These are phyloP conservation scores for Phanerochaete carnosa DNA, from an alignment of 768 basidiomycete species.

Conservation along the genomic window DNA sequence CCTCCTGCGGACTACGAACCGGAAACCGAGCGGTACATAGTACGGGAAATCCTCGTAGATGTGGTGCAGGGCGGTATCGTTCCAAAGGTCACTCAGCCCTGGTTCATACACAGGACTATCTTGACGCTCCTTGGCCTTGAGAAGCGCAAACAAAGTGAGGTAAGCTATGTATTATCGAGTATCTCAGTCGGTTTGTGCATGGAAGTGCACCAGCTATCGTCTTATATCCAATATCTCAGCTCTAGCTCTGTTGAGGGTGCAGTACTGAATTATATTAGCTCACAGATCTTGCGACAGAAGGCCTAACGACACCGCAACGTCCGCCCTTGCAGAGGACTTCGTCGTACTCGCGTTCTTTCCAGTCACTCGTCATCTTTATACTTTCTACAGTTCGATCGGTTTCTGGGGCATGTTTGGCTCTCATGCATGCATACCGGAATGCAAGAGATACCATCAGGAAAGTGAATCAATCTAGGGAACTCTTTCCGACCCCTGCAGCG, in stretches of 20 bases:
- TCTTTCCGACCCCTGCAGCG: not conserved
- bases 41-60: slow-evolving; percentile 82
- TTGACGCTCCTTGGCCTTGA: slow-evolving; percentile 61
- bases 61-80: slow-evolving; percentile 66
- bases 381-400: slow-evolving; percentile 73
- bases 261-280: not conserved
- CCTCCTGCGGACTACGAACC: slow-evolving; percentile 77
- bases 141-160: slow-evolving; percentile 18
- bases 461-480: slow-evolving; percentile 42
- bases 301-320: not conserved
- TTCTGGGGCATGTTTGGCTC: slow-evolving; percentile 63
- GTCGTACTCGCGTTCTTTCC: slow-evolving; percentile 31
- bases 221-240: not conserved
- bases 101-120: slow-evolving; percentile 79
- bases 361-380: slow-evolving; percentile 59
- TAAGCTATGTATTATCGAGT: slow-evolving; percentile 9
- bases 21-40: slow-evolving; percentile 74
- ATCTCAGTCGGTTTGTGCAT: not conserved
- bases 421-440: slow-evolving; percentile 69
- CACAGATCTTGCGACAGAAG: not conserved
- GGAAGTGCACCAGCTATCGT: not conserved
- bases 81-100: slow-evolving; percentile 76
- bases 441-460: slow-evolving; percentile 60
- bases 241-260: not conserved
- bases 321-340: slow-evolving; percentile 12